These are phyloP conservation scores for Rhodotorula sp. DNA, from an alignment of 1,284 basidiomycete species.

Conservation along the genomic window DNA sequence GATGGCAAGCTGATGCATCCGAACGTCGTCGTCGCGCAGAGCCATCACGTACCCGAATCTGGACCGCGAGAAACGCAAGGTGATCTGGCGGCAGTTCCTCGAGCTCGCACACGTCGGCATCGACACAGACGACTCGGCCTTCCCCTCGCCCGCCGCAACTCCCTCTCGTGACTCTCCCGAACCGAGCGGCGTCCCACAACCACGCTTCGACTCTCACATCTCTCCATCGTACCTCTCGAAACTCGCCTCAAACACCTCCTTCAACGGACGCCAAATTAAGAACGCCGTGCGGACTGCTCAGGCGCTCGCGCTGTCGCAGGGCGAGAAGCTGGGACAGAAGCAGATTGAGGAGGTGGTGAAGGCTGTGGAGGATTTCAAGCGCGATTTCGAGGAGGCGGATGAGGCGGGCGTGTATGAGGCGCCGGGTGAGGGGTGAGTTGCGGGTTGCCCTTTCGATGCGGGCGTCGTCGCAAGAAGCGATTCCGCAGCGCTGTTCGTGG, in stretches of 20 bases:
- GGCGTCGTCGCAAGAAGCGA: too few relatives aligned
- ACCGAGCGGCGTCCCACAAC: neutral
- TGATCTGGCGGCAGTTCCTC: conserved; percentile 27
- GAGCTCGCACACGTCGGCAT: conserved; percentile 17
- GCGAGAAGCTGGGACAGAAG: conserved; percentile 52
- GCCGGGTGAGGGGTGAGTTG: conserved; percentile 15
- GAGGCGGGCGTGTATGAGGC: conserved; percentile 26
- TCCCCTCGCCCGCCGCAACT: neutral
- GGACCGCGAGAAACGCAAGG: conserved; percentile 14
- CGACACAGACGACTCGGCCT: neutral
- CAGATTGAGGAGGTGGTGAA: conserved; percentile 61
- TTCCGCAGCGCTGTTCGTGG: too few relatives aligned
- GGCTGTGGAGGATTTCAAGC: conserved; percentile 61
- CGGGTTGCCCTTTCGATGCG: too few relatives aligned
- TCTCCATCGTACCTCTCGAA: conserved; percentile 5
- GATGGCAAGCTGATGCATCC: too few relatives aligned
- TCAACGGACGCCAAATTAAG: conserved; percentile 56
- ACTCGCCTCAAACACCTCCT: neutral
- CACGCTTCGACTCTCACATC: neutral
- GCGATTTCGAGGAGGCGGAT: conserved; percentile 52
- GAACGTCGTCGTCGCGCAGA: neutral
- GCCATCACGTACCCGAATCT: conserved; percentile 30
- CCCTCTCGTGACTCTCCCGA: neutral
- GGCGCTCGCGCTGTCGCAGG: conserved; percentile 57
- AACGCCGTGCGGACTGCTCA: conserved; percentile 62